These are phyloP conservation scores for Aspergillus intermedius DNA, from an alignment of 2,329 filamentous ascomycete genomes.

Conservation along the genomic window DNA sequence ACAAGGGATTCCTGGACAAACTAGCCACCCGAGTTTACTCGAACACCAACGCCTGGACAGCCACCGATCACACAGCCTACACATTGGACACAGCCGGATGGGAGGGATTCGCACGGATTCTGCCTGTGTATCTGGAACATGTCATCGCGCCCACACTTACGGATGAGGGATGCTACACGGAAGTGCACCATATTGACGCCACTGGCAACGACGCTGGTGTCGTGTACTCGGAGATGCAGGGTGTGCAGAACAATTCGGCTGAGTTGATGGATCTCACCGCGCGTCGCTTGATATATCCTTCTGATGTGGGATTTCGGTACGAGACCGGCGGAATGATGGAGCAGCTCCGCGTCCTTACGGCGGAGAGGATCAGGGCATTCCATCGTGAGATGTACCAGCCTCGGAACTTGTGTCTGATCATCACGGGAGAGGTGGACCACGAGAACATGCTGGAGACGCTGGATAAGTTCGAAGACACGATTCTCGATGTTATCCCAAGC, in stretches of 20 bases:
- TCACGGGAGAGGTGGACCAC: constrained; percentile 89
- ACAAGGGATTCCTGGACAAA: constrained; percentile 93
- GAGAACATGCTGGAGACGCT: constrained; percentile 70
- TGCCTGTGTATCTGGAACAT: constrained; percentile 94
- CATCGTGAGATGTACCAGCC: constrained; percentile 97
- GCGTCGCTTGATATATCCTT: constrained; percentile 74
- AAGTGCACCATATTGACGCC: constrained; percentile 93
- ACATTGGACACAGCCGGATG: constrained; percentile 92
- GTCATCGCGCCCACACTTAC: constrained; percentile 85
- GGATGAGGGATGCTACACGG: constrained; percentile 86
- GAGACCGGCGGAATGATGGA: constrained; percentile 99
- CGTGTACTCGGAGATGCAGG: constrained; percentile 99
- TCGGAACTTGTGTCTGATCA: constrained; percentile 82
- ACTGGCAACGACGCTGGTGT: constrained; percentile 92
- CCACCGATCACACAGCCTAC: constrained; percentile 92
- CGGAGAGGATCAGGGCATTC: constrained; percentile 87
- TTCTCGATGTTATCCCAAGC: constrained; percentile 72
- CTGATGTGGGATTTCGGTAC: constrained; percentile 87
- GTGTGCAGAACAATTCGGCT: constrained; percentile 72
- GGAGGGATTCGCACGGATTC: constrained; percentile 91
- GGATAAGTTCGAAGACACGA: constrained; percentile 80
- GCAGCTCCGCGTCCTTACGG: constrained; percentile 74
- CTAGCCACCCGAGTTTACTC: constrained; percentile 90
- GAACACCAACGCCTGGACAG: constrained; percentile 93
- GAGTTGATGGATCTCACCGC: constrained; percentile 85